These are phyloP conservation scores for Gymnopus androsaceus DNA, from an alignment of 1,284 basidiomycete genomes.

Conservation along the genomic window DNA sequence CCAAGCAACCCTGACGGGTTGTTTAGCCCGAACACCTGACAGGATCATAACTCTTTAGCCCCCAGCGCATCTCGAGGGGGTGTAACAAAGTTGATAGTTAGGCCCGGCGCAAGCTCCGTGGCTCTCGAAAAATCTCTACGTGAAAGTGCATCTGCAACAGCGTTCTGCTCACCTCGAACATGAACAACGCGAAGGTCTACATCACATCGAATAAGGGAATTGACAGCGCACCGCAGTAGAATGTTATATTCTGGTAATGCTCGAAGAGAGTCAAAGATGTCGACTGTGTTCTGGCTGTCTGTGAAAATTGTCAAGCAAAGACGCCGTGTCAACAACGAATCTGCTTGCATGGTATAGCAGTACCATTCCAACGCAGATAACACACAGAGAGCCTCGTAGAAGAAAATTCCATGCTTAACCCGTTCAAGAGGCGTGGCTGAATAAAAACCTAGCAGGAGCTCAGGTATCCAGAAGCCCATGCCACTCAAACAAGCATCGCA, in stretches of 20 bases:
- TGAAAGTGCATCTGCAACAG: neutral
- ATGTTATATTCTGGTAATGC: neutral
- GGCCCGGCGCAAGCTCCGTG: neutral
- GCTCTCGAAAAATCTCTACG: neutral
- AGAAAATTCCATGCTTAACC: neutral
- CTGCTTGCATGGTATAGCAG: neutral
- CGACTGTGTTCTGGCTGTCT: neutral
- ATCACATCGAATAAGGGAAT: neutral
- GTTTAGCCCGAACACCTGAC: neutral
- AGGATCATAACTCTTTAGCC: neutral
- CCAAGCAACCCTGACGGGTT: constrained; percentile 24
- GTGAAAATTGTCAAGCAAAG: neutral
- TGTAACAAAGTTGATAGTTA: neutral
- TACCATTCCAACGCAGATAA: neutral
- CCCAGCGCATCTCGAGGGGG: neutral
- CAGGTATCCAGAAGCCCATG: constrained; percentile 7
- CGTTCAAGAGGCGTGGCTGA: neutral
- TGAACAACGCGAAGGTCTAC: neutral
- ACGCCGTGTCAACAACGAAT: neutral
- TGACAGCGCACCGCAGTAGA: neutral
- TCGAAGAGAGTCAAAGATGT: neutral
- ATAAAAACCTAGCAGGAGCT: neutral
- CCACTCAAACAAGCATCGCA: constrained; percentile 5
- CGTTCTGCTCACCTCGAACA: neutral
- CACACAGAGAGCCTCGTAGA: neutral